Evolutionary conservation across 1,139 yeast genomes (phyloP).

Genomic region (Pichia sp.): DNA sequence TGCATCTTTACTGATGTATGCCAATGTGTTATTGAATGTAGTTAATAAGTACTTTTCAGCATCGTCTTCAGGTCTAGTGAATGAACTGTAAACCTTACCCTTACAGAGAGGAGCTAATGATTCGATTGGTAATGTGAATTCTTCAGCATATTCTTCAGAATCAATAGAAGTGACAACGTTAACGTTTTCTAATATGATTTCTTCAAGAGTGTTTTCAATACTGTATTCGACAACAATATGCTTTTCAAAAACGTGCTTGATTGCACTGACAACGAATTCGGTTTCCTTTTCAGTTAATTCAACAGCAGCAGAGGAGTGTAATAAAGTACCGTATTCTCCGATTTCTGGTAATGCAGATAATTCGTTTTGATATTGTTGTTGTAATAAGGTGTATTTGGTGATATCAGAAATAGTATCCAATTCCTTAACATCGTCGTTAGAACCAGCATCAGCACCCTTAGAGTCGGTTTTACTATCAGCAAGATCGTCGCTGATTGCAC

Average conservation of each 20-base stretch:
- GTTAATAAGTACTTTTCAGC: slow-evolving; percentile 9
- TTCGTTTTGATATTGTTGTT: slow-evolving; percentile 67
- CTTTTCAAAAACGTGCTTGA: slow-evolving; percentile 76
- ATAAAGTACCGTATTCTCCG: slow-evolving; percentile 65
- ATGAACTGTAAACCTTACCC: slow-evolving; percentile 79
- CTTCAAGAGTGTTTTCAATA: slow-evolving; percentile 81
- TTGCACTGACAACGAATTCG: slow-evolving; percentile 84
- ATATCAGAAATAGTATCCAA: slow-evolving; percentile 40
- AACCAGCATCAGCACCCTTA: background rate
- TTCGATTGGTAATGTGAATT: slow-evolving; percentile 72
- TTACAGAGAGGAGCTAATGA: slow-evolving; percentile 68
- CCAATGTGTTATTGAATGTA: slow-evolving; percentile 63
- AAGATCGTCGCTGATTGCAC: slow-evolving; percentile 33
- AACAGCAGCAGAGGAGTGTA: slow-evolving; percentile 67
- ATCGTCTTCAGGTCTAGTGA: slow-evolving; percentile 48
- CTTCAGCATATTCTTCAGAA: slow-evolving; percentile 54
- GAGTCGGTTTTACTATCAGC: slow-evolving; percentile 21
- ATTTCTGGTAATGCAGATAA: slow-evolving; percentile 69
- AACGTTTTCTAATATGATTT: slow-evolving; percentile 74
- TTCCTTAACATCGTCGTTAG: slow-evolving; percentile 16
- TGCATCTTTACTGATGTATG: slow-evolving; percentile 78
- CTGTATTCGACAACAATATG: slow-evolving; percentile 85
- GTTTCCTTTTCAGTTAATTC: slow-evolving; percentile 90
- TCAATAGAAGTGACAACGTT: slow-evolving; percentile 67
- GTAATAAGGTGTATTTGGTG: slow-evolving; percentile 36